Evolutionary conservation across 495 filamentous ascomycete genomes (phyloP).

Genomic region (Penicillium antarcticum): DNA sequence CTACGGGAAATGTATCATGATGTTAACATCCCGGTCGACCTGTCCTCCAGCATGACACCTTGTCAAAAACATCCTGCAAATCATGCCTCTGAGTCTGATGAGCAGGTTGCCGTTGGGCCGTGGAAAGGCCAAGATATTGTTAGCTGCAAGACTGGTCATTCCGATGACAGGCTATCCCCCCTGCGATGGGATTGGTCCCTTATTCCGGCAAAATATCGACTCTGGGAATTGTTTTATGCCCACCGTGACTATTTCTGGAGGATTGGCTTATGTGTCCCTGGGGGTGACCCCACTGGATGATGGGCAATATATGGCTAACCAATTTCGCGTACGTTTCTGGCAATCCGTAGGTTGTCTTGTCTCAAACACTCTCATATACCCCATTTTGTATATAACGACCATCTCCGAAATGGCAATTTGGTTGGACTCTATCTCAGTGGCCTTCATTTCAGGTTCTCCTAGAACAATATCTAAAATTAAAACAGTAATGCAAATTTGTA

Average conservation of each 20-base stretch:
- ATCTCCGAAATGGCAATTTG: background rate
- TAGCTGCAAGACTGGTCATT: constrained; percentile 12
- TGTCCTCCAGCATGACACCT: background rate
- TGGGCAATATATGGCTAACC: background rate
- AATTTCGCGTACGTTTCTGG: background rate
- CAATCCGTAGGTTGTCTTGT: too few species aligned
- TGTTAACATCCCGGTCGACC: constrained; percentile 6
- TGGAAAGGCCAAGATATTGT: background rate
- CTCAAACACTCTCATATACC: background rate
- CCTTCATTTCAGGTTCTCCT: background rate
- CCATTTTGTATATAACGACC: background rate
- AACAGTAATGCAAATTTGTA: background rate
- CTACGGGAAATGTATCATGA: constrained; percentile 11
- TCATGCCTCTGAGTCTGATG: background rate
- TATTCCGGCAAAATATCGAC: constrained; percentile 62
- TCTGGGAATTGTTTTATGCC: constrained; percentile 91
- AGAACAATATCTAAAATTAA: background rate
- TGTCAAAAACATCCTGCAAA: background rate
- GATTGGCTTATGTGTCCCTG: constrained; percentile 84
- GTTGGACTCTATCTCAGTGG: too few species aligned
- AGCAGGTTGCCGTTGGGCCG: constrained; percentile 10
- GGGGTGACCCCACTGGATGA: constrained; percentile 59
- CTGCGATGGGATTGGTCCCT: constrained; percentile 30
- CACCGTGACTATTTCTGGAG: constrained; percentile 97
- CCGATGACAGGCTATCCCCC: constrained; percentile 15